Conservation (phyloP, 2,329 filamentous ascomycete genomes). For the Drechslera avenae region DNA sequence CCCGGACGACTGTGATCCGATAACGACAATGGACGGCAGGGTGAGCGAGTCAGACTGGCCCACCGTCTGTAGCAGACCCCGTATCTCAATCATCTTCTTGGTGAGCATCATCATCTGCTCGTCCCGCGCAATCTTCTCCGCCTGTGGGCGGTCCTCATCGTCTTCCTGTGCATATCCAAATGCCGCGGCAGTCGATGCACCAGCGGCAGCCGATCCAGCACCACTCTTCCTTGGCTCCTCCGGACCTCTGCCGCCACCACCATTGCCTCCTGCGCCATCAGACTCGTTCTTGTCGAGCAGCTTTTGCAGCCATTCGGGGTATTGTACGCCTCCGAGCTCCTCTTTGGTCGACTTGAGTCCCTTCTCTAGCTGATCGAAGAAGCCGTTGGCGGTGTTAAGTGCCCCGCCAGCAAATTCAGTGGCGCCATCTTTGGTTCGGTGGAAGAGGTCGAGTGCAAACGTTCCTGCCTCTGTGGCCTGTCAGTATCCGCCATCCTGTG, state of each 20-base stretch:
- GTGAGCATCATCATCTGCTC: slow-evolving; percentile 99
- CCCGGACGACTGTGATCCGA: slow-evolving; percentile 96
- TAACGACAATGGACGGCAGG: slow-evolving; percentile 96
- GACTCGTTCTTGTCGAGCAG: slow-evolving; percentile 59
- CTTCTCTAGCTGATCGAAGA: slow-evolving; percentile 77
- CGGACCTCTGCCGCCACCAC: slow-evolving; percentile 49
- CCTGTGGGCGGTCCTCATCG: slow-evolving; percentile 67
- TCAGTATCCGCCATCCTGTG: slow-evolving; percentile 44
- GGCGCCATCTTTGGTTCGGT: slow-evolving; percentile 72
- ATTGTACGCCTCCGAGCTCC: slow-evolving; percentile 71
- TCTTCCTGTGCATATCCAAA: slow-evolving; percentile 78
- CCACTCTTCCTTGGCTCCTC: slow-evolving; percentile 61
- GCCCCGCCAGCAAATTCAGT: slow-evolving; percentile 70
- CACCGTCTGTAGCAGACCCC: slow-evolving; percentile 86
- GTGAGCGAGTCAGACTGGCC: slow-evolving; percentile 89
- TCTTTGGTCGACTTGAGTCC: slow-evolving; percentile 88
- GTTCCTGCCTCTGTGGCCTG: slow-evolving; percentile 69
- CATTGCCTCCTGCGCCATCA: slow-evolving; percentile 46
- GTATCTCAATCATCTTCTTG: slow-evolving; percentile 99
- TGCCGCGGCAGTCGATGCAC: slow-evolving; percentile 72
- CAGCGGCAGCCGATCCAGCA: slow-evolving; percentile 64
- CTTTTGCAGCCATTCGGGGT: slow-evolving; percentile 78
- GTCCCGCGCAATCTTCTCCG: slow-evolving; percentile 74
- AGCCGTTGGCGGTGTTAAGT: slow-evolving; percentile 72
- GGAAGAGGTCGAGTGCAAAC: slow-evolving; percentile 77